Evolutionary conservation across 2,329 filamentous ascomycete genomes (phyloP).

Genomic region (Cadophora sp.): DNA sequence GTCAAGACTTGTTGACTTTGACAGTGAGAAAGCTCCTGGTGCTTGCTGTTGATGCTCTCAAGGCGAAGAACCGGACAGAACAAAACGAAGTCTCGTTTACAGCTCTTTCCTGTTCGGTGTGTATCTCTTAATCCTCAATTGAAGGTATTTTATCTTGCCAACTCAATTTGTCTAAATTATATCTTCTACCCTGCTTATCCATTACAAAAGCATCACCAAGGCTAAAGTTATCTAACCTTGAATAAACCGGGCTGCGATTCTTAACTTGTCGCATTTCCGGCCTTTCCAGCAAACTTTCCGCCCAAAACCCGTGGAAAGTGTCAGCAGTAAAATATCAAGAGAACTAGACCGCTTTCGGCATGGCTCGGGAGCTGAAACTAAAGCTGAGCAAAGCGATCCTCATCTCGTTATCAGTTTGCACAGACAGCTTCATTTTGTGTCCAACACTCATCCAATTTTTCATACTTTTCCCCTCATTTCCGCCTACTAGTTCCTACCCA

Average conservation of each 20-base stretch:
- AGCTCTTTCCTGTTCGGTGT: not conserved
- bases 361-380: constrained; percentile 6
- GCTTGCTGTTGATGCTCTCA: not conserved
- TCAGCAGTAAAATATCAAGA: not conserved
- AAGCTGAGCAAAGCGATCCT: not conserved
- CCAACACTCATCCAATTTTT: too few species aligned
- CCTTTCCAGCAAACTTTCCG: not conserved
- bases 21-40: not conserved
- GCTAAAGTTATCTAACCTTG: not conserved
- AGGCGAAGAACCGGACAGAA: not conserved
- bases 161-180: not conserved
- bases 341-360: constrained; percentile 7
- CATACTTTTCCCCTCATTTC: not conserved
- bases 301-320: not conserved
- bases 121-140: not conserved
- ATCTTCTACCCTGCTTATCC: too few species aligned
- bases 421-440: constrained; percentile 3
- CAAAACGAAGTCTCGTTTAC: not conserved
- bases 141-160: not conserved
- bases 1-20: not conserved
- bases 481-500: too few species aligned
- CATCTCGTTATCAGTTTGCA: constrained; percentile 4
- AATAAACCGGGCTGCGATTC: not conserved
- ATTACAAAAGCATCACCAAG: not conserved
- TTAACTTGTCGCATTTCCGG: not conserved